Evolutionary conservation across 1,139 yeast genomes (phyloP).

Genomic region (Pneumocystis wakefieldiae): DNA sequence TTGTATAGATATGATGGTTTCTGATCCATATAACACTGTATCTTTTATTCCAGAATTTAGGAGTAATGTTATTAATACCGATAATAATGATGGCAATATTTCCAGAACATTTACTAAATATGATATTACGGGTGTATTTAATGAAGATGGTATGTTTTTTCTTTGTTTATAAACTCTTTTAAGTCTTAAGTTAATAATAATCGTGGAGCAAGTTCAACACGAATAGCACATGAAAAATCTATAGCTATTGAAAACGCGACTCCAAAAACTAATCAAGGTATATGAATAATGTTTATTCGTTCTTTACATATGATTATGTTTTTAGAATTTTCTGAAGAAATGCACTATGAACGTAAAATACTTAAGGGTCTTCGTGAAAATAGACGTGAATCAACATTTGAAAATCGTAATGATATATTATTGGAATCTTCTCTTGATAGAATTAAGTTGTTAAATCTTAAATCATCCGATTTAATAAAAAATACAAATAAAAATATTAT

Average conservation of each 20-base stretch:
- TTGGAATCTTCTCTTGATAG: not conserved
- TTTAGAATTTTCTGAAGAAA: not conserved
- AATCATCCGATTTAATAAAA: not conserved
- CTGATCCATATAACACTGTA: not conserved
- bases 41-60: not conserved
- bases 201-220: not conserved
- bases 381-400: not conserved
- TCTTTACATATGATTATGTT: not conserved
- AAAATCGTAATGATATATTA: not conserved
- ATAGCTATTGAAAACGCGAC: not conserved
- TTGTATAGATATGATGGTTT: not conserved
- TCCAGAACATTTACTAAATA: not conserved
- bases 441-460: not conserved
- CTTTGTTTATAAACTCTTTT: not conserved
- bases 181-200: not conserved
- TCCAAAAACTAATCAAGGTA: not conserved
- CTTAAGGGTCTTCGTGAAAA: not conserved
- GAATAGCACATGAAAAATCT: not conserved
- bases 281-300: not conserved
- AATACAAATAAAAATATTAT: not conserved
- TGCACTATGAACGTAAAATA: not conserved
- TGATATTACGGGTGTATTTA: not conserved
- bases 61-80: not conserved
- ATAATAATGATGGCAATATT: not conserved
- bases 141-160: not conserved